Conservation (phyloP, 768 basidiomycete species). For the Leccinum broughii region DNA sequence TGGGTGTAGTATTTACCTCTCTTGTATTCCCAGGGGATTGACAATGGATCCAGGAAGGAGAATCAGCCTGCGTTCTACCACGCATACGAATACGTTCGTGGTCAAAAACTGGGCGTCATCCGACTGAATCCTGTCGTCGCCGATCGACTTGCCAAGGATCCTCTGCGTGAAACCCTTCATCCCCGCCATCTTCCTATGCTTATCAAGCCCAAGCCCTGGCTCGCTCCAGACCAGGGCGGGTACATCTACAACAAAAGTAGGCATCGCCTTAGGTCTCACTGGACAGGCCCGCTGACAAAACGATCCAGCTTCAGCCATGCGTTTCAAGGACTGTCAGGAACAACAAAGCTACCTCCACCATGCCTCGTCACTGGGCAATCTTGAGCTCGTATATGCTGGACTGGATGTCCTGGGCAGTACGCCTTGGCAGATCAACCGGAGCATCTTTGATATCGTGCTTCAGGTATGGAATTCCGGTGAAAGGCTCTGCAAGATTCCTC, state of each 20-base stretch:
- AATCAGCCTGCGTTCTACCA: slow-evolving; percentile 90
- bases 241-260: slow-evolving; percentile 79
- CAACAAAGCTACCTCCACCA: slow-evolving; percentile 76
- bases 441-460: slow-evolving; percentile 72
- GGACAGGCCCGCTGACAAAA: slow-evolving; percentile 1
- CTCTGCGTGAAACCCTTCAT: slow-evolving; percentile 69
- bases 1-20: slow-evolving; percentile 1
- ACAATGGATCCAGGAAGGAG: slow-evolving; percentile 52
- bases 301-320: slow-evolving; percentile 70
- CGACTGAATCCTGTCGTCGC: slow-evolving; percentile 80
- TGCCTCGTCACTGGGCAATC: slow-evolving; percentile 69
- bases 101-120: slow-evolving; percentile 91
- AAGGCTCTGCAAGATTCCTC: slow-evolving; percentile 81
- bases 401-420: slow-evolving; percentile 89
- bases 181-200: slow-evolving; percentile 97
- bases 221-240: slow-evolving; percentile 71
- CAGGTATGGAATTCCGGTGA: slow-evolving; percentile 87
- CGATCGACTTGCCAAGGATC: slow-evolving; percentile 75
- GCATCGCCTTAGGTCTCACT: slow-evolving; percentile 22
- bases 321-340: slow-evolving; percentile 87
- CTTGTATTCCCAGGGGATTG: slow-evolving; percentile 4
- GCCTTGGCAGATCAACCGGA: slow-evolving; percentile 85
- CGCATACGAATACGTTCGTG: slow-evolving; percentile 90
- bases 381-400: slow-evolving; percentile 85
- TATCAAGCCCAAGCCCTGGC: slow-evolving; percentile 86